These are phyloP conservation scores for Acacia pycnantha DNA, from an alignment of 331 rosid genomes.

Conservation along the genomic window DNA sequence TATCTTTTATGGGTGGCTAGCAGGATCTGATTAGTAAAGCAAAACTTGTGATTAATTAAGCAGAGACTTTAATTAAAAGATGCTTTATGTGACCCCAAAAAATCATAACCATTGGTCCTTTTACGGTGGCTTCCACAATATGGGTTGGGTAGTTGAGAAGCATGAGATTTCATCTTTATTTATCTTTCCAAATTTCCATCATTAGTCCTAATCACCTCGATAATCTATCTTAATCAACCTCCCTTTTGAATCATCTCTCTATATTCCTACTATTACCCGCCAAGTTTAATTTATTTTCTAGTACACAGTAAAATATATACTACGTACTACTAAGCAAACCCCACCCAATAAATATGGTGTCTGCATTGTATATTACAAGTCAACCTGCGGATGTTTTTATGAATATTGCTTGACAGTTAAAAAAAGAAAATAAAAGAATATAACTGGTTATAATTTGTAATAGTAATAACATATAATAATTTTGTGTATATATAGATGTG, in stretches of 20 bases:
- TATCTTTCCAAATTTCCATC: conserved; percentile 49
- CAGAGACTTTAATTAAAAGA: conserved; percentile 37
- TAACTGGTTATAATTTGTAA: not conserved
- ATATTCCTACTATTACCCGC: not conserved
- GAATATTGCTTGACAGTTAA: not conserved
- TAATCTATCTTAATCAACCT: conserved; percentile 37
- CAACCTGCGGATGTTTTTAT: not conserved
- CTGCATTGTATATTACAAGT: not conserved
- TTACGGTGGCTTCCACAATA: conserved; percentile 44
- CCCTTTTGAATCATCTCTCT: conserved; percentile 25
- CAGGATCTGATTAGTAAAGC: conserved; percentile 23
- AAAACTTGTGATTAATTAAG: conserved; percentile 30
- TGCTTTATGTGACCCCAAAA: conserved; percentile 53
- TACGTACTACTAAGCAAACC: not conserved
- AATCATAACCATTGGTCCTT: conserved; percentile 44
- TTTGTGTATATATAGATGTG: not conserved
- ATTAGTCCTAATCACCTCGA: conserved; percentile 43
- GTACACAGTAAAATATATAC: not conserved
- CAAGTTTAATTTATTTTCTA: not conserved
- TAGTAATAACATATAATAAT: not conserved
- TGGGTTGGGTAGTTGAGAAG: conserved; percentile 85
- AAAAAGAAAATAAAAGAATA: too few relatives aligned
- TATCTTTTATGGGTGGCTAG: conserved; percentile 19
- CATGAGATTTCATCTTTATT: conserved; percentile 50
- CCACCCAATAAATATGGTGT: not conserved